Conservation (phyloP, 169 alveolate genomes). For the Eimeria maxima region DNA sequence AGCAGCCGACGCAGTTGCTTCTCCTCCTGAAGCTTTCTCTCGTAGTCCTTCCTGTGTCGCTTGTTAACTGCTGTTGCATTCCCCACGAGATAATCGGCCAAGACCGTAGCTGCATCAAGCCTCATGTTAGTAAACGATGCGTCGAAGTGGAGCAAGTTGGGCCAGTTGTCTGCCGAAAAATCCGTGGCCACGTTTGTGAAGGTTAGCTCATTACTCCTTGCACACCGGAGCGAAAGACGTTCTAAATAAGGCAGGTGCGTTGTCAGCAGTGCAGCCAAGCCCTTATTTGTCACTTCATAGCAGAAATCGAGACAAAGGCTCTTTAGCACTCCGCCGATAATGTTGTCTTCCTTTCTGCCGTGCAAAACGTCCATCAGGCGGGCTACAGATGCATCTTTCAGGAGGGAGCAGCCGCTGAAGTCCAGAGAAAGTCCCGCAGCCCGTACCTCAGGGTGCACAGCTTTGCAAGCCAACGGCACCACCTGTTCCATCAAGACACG, state of each 20-base stretch:
- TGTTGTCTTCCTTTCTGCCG: slow-evolving; percentile 85
- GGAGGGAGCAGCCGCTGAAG: slow-evolving; percentile 90
- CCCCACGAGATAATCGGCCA: slow-evolving; percentile 89
- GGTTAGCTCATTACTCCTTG: slow-evolving; percentile 90
- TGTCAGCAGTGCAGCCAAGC: slow-evolving; percentile 91
- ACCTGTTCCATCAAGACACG: slow-evolving; percentile 83
- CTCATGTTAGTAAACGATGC: slow-evolving; percentile 91
- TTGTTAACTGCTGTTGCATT: slow-evolving; percentile 86
- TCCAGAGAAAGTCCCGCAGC: slow-evolving; percentile 86
- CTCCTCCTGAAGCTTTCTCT: slow-evolving; percentile 75
- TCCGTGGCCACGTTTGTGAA: slow-evolving; percentile 89
- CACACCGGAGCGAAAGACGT: slow-evolving; percentile 90
- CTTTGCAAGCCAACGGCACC: slow-evolving; percentile 82
- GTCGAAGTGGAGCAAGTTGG: slow-evolving; percentile 89
- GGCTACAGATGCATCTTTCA: slow-evolving; percentile 91
- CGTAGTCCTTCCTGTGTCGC: slow-evolving; percentile 68
- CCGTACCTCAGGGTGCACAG: slow-evolving; percentile 81
- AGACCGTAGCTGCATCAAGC: slow-evolving; percentile 91
- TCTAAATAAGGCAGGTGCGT: slow-evolving; percentile 91
- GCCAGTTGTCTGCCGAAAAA: slow-evolving; percentile 90
- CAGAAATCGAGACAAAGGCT: slow-evolving; percentile 91
- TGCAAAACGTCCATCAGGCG: slow-evolving; percentile 88
- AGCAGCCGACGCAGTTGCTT: slow-evolving; percentile 75
- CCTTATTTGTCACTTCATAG: slow-evolving; percentile 92
- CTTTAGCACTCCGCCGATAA: slow-evolving; percentile 87